Evolutionary conservation across 1,284 basidiomycete species (phyloP).

Genomic region (Phylloboletellus chloephorus): DNA sequence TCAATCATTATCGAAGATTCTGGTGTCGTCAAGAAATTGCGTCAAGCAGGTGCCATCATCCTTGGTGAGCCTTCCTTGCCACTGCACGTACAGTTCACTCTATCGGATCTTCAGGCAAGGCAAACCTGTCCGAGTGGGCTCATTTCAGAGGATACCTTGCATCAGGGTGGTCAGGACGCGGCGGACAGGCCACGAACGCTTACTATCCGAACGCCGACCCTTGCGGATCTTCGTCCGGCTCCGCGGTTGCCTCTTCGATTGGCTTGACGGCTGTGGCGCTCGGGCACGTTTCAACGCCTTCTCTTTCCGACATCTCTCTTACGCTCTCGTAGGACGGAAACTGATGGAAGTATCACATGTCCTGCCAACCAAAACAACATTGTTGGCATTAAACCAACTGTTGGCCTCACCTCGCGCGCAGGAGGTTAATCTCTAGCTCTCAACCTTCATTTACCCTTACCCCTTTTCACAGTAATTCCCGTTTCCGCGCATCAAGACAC

Average conservation of each 20-base stretch:
- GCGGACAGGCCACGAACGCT: slow-evolving; percentile 56
- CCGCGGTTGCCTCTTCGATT: slow-evolving; percentile 56
- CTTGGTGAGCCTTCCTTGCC: slow-evolving; percentile 36
- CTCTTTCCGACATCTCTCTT: neutral
- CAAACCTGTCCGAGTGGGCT: slow-evolving; percentile 61
- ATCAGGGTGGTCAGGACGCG: slow-evolving; percentile 62
- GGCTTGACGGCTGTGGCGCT: slow-evolving; percentile 56
- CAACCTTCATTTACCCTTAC: neutral
- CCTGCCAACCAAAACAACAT: slow-evolving; percentile 50
- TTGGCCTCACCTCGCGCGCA: slow-evolving; percentile 58
- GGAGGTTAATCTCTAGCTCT: slow-evolving; percentile 35
- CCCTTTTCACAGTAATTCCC: slow-evolving; percentile 44
- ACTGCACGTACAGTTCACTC: neutral
- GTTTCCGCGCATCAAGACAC: slow-evolving; percentile 62
- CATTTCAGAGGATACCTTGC: slow-evolving; percentile 52
- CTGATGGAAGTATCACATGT: slow-evolving; percentile 58
- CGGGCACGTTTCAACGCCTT: slow-evolving; percentile 31
- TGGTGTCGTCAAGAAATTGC: slow-evolving; percentile 52
- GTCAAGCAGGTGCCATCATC: slow-evolving; percentile 63
- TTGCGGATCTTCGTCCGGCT: slow-evolving; percentile 62
- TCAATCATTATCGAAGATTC: slow-evolving; percentile 61
- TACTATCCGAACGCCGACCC: slow-evolving; percentile 60
- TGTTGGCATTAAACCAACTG: slow-evolving; percentile 57
- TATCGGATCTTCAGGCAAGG: slow-evolving; percentile 40
- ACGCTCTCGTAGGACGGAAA: slow-evolving; percentile 40